Base-by-base conservation (phyloP, 2,329 filamentous ascomycete species). In the Cladosporium cucumerinum region DNA sequence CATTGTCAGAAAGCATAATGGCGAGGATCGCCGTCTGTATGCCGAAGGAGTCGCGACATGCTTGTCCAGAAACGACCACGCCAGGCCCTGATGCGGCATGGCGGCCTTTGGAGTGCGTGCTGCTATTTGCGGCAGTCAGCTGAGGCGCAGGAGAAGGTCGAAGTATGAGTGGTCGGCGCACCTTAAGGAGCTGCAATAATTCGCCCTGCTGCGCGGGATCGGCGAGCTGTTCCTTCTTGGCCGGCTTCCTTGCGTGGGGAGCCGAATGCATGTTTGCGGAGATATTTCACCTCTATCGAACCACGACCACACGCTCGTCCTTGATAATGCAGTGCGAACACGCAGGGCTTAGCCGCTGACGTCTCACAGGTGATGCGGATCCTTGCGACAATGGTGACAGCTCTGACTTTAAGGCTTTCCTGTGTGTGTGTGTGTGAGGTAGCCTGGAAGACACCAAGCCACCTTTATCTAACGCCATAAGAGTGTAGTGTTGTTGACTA, bases 1-100 rank as follows among this genome's bases (percentile, higher is more conserved):
- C 60, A 62, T 55, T 62, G 60, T 62, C 60, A 62, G 60, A 62
- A 46, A 54, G 60, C 60, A 62, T 62, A 55, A 62, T 55, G 60
- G 60, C 30, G 7, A 30, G 49, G 59, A 61, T 52, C 39, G 23
- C 16, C 25, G 48, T 49, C 5, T 46, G 43, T 43, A 23, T 21
- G 57, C 57, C 57, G 39, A n/a, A 36, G 58, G 58, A 51, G 58
- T 34, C 39, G 48, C 34, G 60, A 62, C 54, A n/a, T 62, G 60
- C 60, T 28, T 46, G 28, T 46, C 60, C 60, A 55, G 36, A 62
- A 62, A 46, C 49, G 60, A 62, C 34, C 32, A 21, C 30, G 25
- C 32, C 34, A 43, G 60, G 11, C 32, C 57, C 34, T 3, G 23
- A 62, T 30, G 32, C 18, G 60, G 60, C 18, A 62, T 28, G 36